Evolutionary conservation across 345 rosid genomes (phyloP), one percentile per base, ranked within the genome.

Genomic region (Odontarrhena argentea): DNA sequence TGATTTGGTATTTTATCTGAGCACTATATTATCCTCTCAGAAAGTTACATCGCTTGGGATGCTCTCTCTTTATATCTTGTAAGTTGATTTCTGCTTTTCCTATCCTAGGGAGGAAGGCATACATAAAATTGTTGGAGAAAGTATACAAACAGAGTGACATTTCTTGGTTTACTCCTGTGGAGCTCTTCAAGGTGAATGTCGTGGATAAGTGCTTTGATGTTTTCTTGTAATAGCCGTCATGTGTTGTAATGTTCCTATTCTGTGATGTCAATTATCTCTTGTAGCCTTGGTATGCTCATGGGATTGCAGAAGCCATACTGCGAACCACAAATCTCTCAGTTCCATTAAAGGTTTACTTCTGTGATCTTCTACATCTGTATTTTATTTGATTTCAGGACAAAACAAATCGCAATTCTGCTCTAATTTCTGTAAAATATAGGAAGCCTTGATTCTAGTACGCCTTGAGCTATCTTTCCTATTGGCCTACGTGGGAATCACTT

Each of bases 251-350:
- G n/a, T 0, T 43, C 24, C 3, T 53, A 9, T 69, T 62, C 69
- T 58, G 9, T 60, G 25, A 42, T 59, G 2, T 13, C 47, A 7
- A 7, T 51, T 32, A 26, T 44, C 57, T 51, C 53, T 79, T 80
- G 76, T 40, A 94, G 97, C 97, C 97, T 62, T 94, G 99, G 97
- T 94, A 94, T 79, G 96, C 99, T 74, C 95, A 94, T 71, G 99
- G 96, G 52, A 87, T 94, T 26, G 97, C 96, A 58, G 96, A 87
- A 80, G 99, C 99, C 63, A 91, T 91, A 73, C 56, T 94, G 76
- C 92, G 96, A 0, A 88, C 99, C 28, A 78, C 99, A 61, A 85
- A 91, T 71, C 85, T 94, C 76, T 84, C 96, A 13, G 85, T 86
- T 76, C 97, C 99, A 15, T 76, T 94, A 49, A 86, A 87, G 78